These are phyloP conservation scores for Cutaneotrichosporon sp. DNA, from an alignment of 1,284 basidiomycete genomes.

Conservation along the genomic window DNA sequence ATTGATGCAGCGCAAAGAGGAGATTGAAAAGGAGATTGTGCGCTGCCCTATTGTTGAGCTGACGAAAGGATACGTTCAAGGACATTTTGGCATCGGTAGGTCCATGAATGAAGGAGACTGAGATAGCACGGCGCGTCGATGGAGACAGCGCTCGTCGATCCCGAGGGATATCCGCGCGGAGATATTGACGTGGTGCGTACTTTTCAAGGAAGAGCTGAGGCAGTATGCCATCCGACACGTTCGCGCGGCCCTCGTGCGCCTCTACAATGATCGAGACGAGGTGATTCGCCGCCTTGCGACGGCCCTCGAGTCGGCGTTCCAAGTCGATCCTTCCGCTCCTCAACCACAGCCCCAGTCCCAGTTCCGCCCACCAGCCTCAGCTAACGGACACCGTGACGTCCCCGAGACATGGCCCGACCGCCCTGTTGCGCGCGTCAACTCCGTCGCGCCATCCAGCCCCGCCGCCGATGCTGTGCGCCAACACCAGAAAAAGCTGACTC, in stretches of 20 bases:
- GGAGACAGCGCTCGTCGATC: constrained; percentile 69
- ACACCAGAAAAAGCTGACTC: constrained; percentile 13
- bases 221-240: constrained; percentile 72
- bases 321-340: constrained; percentile 5
- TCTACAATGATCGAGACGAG: constrained; percentile 71
- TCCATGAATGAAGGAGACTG: neutral
- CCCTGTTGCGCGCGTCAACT: constrained; percentile 71
- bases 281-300: constrained; percentile 67
- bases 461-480: constrained; percentile 70
- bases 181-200: constrained; percentile 61
- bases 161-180: constrained; percentile 78
- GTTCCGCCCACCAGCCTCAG: neutral
- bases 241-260: constrained; percentile 43
- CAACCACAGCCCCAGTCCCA: neutral
- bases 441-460: constrained; percentile 71
- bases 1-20: constrained; percentile 50
- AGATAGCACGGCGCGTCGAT: constrained; percentile 41
- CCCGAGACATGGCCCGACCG: constrained; percentile 35
- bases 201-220: neutral
- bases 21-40: constrained; percentile 51
- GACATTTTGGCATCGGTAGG: constrained; percentile 39
- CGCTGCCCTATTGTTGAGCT: constrained; percentile 17
- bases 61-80: constrained; percentile 36
- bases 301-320: constrained; percentile 63
- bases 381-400: constrained; percentile 19